Base-by-base conservation (phyloP, 768 basidiomycete species). In the Mrakia gelida region DNA sequence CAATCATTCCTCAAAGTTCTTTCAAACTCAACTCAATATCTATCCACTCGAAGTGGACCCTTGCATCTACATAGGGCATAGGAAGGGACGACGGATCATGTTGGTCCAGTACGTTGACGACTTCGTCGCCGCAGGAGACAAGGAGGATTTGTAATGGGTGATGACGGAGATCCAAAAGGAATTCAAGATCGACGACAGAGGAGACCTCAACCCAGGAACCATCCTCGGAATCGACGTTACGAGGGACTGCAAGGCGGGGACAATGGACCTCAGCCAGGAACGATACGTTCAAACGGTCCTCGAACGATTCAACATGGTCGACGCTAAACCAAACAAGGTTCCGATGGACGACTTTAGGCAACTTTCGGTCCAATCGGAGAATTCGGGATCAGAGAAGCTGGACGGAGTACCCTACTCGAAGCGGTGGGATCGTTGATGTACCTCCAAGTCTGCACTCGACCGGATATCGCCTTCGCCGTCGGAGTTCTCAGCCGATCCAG, bases 371-470 rank as follows among this genome's bases (percentile, higher is more conserved):
- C 52, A 54, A 23, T 54, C 52, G 52, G 52, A 15, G 52, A 23
- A 54, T 54, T 54, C 52, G 23, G 52, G 52, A 23, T 54, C 52
- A 23, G 52, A 54, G 52, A 54, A 54, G 52, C 52, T 54, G 23
- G 52, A 54, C 52, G 52, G 52, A 54, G 52, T 54, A 54, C 52
- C 52, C 52, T 68, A 68, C 34, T 68, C 38, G 28, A 68, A 68
- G 67, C 67, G 21, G 67, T 68, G 28, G 67, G 67, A 68, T 68
- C 67, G 32, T 34, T 68, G 28, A 68, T 68, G 67, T 68, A 68
- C 67, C 67, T 68, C 67, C 28, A 32, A 34, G 67, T 63, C 67
- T 68, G 28, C 28, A 75, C 74, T 28, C 28, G 74, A 32, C 74
- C 74, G 32, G 74, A 70, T 49, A 30, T 76, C 32, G 11, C 41